Evolutionary conservation across 2,329 filamentous ascomycete species (phyloP), one percentile per base, ranked within the genome.

Genomic region (Fusarium incarnatum): DNA sequence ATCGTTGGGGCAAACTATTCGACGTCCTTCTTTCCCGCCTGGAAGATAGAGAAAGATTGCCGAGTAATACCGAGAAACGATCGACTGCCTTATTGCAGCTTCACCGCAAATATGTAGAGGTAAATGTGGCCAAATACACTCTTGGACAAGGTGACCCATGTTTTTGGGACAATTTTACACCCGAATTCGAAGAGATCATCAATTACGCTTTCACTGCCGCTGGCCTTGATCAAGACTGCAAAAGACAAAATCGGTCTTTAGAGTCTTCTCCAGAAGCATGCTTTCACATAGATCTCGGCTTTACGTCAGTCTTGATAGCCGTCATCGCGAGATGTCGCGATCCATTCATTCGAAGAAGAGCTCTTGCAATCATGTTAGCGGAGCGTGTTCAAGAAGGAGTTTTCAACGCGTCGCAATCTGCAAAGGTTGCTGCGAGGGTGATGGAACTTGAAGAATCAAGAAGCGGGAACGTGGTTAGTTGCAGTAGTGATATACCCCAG

Each of bases 271-370:
- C 52, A 0, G 34, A 18, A 3, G 64, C 57, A 10, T 49, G 53
- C 13, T 70, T 70, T n/a, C 67, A 70, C 3, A 42, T 70, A 3
- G 67, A 70, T 12, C 28, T 70, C 2, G 67, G 67, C 4, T 67
- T 59, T 8, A 67, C 56, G 2, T 57, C 67, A 5, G 53, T 67
- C 3, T 15, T 70, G 0, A 30, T 70, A 4, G 57, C 62, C 2
- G 44, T 64, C 5, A 63, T 70, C 2, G 67, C 67, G 5, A 22
- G 67, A 20, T 70, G 67, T 4, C 67, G 67, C 1, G 56, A 70
- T 27, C 67, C 67, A 0, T 11, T 37, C 2, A 13, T 70, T 8
- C 56, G 67, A 1, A 56, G 67, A 18, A 52, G 27, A 13, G 67
- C 67, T 1, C 45, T 70, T 1, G 53, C 47, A 4, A 50, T 70